Conservation (phyloP, 345 rosid species). For the Ricinus communis region DNA sequence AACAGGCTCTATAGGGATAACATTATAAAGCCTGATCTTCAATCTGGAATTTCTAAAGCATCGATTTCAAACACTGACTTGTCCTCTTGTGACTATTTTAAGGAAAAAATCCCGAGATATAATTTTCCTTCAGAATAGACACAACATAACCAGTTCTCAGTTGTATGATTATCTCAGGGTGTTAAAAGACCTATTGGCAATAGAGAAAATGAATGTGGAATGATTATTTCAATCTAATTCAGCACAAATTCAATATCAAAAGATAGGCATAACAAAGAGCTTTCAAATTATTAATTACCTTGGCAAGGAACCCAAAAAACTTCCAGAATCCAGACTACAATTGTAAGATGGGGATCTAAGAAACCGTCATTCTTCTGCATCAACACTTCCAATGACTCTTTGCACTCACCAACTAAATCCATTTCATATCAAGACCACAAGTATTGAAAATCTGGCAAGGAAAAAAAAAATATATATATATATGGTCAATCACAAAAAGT, state of each 20-base stretch:
- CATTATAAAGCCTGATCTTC: too few relatives aligned
- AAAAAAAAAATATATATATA: constrained; percentile 8
- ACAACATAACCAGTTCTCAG: not conserved
- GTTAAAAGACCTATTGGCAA: not conserved
- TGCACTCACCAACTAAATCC: constrained; percentile 22
- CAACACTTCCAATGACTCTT: constrained; percentile 14
- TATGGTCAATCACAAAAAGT: not conserved
- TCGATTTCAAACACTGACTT: too few relatives aligned
- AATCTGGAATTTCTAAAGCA: not conserved
- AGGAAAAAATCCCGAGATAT: not conserved
- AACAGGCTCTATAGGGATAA: not conserved
- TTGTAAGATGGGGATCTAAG: constrained; percentile 4
- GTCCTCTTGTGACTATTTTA: not conserved
- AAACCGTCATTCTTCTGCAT: constrained; percentile 21
- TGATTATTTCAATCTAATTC: not conserved
- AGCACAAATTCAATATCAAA: not conserved
- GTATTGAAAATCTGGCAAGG: constrained; percentile 23
- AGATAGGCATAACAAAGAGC: constrained; percentile 2
- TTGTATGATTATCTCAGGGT: not conserved
- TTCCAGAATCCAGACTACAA: constrained; percentile 19
- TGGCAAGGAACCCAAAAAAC: constrained; percentile 2
- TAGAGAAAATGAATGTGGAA: not conserved
- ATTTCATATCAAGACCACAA: constrained; percentile 17
- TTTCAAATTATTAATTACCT: constrained; percentile 26
- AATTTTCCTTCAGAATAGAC: not conserved